Conservation (phyloP, 1,284 basidiomycete species). For the Ceratobasidium sp. region DNA sequence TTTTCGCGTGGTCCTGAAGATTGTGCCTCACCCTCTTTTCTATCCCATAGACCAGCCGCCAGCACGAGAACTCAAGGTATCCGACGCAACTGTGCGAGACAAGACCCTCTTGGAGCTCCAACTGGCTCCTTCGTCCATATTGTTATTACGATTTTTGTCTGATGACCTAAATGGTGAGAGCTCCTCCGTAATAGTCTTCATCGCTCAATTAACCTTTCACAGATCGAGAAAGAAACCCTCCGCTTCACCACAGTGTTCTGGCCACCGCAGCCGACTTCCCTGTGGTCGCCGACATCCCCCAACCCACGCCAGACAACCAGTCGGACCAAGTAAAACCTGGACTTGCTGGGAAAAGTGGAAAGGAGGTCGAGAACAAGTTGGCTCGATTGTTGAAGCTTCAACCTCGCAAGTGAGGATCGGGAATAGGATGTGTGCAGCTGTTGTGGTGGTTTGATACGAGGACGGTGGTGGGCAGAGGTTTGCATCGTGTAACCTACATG, state of each 20-base stretch:
- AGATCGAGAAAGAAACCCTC: slow-evolving; percentile 33
- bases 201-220: not conserved
- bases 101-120: slow-evolving; percentile 71
- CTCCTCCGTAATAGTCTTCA: not conserved
- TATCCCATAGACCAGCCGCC: slow-evolving; percentile 74
- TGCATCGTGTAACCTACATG: too few species aligned
- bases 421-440: too few species aligned
- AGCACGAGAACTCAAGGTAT: slow-evolving; percentile 77
- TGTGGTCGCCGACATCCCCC: not conserved
- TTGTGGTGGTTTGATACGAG: too few species aligned
- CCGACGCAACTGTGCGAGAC: slow-evolving; percentile 70
- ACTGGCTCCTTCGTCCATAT: slow-evolving; percentile 77
- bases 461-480: too few species aligned
- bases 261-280: slow-evolving; percentile 12
- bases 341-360: not conserved
- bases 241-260: slow-evolving; percentile 7
- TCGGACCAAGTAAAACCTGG: not conserved
- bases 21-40: too few species aligned
- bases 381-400: slow-evolving; percentile 31
- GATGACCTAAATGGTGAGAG: slow-evolving; percentile 68
- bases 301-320: not conserved
- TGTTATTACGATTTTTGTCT: slow-evolving; percentile 76
- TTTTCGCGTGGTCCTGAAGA: slow-evolving; percentile 17
- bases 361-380: slow-evolving; percentile 23
- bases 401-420: not conserved